Evolutionary conservation across 352 stramenopile genomes (phyloP).

Genomic region (Aphanomyces cochlioides): DNA sequence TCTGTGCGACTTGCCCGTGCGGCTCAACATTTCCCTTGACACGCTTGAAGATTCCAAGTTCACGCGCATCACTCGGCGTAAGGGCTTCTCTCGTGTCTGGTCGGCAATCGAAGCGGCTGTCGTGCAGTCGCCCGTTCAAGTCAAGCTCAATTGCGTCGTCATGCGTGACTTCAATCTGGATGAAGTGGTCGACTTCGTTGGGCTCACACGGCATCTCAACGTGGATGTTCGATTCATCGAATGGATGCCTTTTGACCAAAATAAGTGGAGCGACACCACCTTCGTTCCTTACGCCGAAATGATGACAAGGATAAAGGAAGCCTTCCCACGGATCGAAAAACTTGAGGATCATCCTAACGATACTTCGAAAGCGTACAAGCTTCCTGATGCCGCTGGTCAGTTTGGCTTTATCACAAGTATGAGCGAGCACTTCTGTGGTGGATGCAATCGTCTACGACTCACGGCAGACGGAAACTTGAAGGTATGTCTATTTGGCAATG

Average conservation of each 20-base stretch:
- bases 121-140: conserved; percentile 45
- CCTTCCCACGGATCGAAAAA: conserved; percentile 52
- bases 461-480: conserved; percentile 95
- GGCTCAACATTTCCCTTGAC: conserved; percentile 95
- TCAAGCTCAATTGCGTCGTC: conserved; percentile 98
- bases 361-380: conserved; percentile 93
- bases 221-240: conserved; percentile 98
- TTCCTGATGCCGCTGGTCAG: conserved; percentile 59
- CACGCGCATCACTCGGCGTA: conserved; percentile 89
- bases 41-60: conserved; percentile 92
- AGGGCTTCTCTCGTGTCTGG: conserved; percentile 83
- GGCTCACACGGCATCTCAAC: conserved; percentile 76
- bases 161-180: conserved; percentile 95
- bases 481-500: conserved; percentile 95
- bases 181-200: conserved; percentile 93
- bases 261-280: conserved; percentile 90
- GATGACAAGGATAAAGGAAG: conserved; percentile 50
- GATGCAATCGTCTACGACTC: conserved; percentile 95
- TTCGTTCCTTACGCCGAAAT: conserved; percentile 95
- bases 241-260: conserved; percentile 99
- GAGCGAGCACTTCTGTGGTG: conserved; percentile 97
- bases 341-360: conserved; percentile 83
- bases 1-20: conserved; percentile 78
- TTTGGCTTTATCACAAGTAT: conserved; percentile 98
- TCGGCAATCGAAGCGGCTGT: conserved; percentile 73